A percentile compares a stretch with the other conserved stretches of the same genome.
These are phyloP conservation scores for Taiozyma sp. DNA, from an alignment of 1,139 yeast species.

Conservation along the genomic window DNA sequence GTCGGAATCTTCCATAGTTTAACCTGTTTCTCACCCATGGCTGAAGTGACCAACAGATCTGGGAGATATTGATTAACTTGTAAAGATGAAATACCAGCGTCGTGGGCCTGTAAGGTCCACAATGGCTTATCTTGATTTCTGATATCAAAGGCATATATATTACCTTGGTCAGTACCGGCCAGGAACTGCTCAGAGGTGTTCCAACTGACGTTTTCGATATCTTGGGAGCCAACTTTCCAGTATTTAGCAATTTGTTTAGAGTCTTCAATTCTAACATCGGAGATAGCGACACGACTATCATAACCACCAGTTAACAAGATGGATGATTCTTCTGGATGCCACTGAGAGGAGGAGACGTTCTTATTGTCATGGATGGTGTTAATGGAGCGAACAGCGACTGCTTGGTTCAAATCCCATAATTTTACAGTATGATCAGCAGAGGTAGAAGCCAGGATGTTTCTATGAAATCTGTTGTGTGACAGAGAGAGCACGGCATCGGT, in stretches of 20 bases:
- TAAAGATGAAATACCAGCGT: conserved; percentile 84
- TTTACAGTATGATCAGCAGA: conserved; percentile 95
- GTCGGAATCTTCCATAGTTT: conserved; percentile 81
- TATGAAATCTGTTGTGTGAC: conserved; percentile 75
- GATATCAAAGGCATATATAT: conserved; percentile 84
- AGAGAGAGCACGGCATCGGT: conserved; percentile 91
- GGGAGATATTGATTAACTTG: conserved; percentile 64
- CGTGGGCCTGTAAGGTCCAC: conserved; percentile 98
- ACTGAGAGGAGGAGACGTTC: conserved; percentile 81
- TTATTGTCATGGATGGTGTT: conserved; percentile 44
- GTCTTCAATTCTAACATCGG: conserved; percentile 83
- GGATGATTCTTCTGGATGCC: conserved; percentile 78
- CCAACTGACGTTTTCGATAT: conserved; percentile 83
- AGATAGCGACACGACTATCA: conserved; percentile 72
- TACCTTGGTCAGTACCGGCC: conserved; percentile 92
- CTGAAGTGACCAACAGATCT: conserved; percentile 80
- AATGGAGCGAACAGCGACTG: conserved; percentile 70
- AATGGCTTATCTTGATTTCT: conserved; percentile 63
- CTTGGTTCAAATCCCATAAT: conserved; percentile 85
- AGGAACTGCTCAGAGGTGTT: conserved; percentile 61
- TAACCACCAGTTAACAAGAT: conserved; percentile 90
- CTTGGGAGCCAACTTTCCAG: conserved; percentile 69
- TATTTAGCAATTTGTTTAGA: conserved; percentile 53
- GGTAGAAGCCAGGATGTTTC: conserved; percentile 87
- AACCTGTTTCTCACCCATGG: conserved; percentile 83